phyloP scores from a whole-genome alignment of 805 yeast genomes.

The Wickerhamiella azyma region DNA sequence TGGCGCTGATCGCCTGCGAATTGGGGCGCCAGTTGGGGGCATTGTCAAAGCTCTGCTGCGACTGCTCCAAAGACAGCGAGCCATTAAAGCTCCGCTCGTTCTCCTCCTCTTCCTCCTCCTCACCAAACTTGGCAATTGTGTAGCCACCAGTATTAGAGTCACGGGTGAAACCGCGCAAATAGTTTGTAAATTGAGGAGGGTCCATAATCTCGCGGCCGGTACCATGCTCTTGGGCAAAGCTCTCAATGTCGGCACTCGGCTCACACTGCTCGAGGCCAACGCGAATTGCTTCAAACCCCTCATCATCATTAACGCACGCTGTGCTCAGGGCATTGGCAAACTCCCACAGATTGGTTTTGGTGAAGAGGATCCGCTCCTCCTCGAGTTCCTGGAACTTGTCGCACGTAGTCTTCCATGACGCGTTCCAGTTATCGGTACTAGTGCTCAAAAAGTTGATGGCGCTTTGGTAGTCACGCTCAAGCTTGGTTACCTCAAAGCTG shows the following conservation, averaged over 20 bases:
- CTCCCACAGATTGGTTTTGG: constrained; percentile 64
- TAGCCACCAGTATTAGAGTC: constrained; percentile 21
- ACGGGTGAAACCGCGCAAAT: constrained; percentile 30
- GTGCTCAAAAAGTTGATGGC: constrained; percentile 41
- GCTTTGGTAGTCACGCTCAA: constrained; percentile 45
- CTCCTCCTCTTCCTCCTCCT: not conserved
- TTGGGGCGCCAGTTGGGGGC: constrained; percentile 4
- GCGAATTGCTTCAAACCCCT: constrained; percentile 59
- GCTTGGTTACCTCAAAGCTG: constrained; percentile 29
- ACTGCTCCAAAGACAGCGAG: constrained; percentile 1
- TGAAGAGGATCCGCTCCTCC: constrained; percentile 53
- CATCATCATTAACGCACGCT: constrained; percentile 66
- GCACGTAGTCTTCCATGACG: constrained; percentile 58
- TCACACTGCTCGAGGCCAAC: constrained; percentile 54
- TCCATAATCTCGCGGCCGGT: constrained; percentile 52
- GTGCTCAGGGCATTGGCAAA: constrained; percentile 63
- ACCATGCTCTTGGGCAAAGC: constrained; percentile 40
- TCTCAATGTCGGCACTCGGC: constrained; percentile 42
- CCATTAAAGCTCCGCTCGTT: constrained; percentile 1
- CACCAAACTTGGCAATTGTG: constrained; percentile 26
- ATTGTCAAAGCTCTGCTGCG: constrained; percentile 4
- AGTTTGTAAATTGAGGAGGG: constrained; percentile 55
- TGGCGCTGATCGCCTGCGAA: not conserved
- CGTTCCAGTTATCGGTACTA: constrained; percentile 46
- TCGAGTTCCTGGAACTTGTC: constrained; percentile 55